phyloP scores from a whole-genome alignment of 2,329 filamentous ascomycete species.

The Cytospora piceae region DNA sequence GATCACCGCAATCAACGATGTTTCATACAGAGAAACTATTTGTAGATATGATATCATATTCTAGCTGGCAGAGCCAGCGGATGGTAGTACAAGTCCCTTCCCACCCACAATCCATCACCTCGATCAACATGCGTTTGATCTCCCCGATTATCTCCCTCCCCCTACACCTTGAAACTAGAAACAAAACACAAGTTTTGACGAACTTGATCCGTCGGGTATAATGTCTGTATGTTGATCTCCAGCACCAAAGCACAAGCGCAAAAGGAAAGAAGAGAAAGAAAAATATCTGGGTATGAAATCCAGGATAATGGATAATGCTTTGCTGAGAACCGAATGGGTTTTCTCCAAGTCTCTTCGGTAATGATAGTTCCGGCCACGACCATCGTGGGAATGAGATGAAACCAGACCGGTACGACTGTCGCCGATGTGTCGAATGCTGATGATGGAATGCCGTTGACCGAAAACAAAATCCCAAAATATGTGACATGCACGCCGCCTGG shows the following conservation, averaged over 20 bases:
- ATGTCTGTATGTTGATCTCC: constrained; percentile 25
- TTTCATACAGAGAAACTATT: neutral
- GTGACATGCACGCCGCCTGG: constrained; percentile 1
- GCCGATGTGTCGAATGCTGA: constrained; percentile 7
- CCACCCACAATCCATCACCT: neutral
- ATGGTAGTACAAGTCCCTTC: neutral
- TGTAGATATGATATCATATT: neutral
- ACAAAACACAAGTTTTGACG: constrained; percentile 16
- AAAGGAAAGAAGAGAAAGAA: constrained; percentile 9
- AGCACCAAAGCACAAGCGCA: constrained; percentile 14
- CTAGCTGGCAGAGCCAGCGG: constrained; percentile 16
- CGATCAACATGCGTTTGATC: neutral
- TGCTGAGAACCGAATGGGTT: neutral
- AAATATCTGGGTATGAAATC: neutral
- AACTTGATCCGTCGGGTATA: constrained; percentile 25
- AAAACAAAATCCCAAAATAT: neutral
- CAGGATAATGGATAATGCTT: neutral
- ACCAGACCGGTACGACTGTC: neutral
- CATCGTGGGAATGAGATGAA: neutral
- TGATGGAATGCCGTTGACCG: neutral
- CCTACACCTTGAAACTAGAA: constrained; percentile 10
- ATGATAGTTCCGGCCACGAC: neutral
- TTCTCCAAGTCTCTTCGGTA: neutral
- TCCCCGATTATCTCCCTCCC: neutral
- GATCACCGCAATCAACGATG: neutral